Percentiles rank a stretch among this genome's conserved stretches.
Conservation (phyloP, 192 early-diverging fungal genomes). For the Coemansia reversa region DNA sequence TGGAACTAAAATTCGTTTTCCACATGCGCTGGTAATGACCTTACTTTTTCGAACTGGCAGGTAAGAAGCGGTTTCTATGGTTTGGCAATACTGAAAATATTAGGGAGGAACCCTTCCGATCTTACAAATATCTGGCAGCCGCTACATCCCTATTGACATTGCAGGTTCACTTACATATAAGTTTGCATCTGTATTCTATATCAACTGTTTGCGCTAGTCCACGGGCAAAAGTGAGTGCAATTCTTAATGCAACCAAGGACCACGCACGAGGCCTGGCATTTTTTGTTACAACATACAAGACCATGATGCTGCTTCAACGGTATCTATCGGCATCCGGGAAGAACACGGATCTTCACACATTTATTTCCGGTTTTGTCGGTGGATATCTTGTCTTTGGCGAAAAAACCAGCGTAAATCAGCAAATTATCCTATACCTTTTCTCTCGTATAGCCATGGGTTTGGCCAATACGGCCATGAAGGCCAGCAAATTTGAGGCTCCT, state of each 20-base stretch:
- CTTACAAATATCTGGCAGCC: not conserved
- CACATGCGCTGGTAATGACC: slow-evolving; percentile 97
- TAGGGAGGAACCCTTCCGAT: not conserved
- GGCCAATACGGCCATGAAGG: slow-evolving; percentile 77
- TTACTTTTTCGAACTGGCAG: slow-evolving; percentile 86
- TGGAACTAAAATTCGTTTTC: slow-evolving; percentile 93
- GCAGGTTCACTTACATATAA: not conserved
- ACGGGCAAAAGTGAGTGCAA: slow-evolving; percentile 71
- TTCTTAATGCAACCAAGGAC: slow-evolving; percentile 82
- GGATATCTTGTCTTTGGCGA: slow-evolving; percentile 94
- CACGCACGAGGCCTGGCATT: slow-evolving; percentile 86
- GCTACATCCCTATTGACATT: not conserved
- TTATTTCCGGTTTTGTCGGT: slow-evolving; percentile 87
- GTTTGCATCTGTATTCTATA: not conserved
- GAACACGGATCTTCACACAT: slow-evolving; percentile 75
- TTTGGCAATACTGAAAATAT: too few species aligned
- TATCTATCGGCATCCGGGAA: slow-evolving; percentile 67
- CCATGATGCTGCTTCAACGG: slow-evolving; percentile 76
- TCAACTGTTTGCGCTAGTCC: slow-evolving; percentile 52
- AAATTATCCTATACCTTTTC: slow-evolving; percentile 94
- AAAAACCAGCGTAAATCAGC: slow-evolving; percentile 94
- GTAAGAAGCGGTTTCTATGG: slow-evolving; percentile 58
- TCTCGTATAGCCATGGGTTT: slow-evolving; percentile 86
- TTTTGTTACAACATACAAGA: slow-evolving; percentile 95
- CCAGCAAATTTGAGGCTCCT: slow-evolving; percentile 69